Conservation (phyloP, 2,329 filamentous ascomycete species). For the Didymella pomorum region DNA sequence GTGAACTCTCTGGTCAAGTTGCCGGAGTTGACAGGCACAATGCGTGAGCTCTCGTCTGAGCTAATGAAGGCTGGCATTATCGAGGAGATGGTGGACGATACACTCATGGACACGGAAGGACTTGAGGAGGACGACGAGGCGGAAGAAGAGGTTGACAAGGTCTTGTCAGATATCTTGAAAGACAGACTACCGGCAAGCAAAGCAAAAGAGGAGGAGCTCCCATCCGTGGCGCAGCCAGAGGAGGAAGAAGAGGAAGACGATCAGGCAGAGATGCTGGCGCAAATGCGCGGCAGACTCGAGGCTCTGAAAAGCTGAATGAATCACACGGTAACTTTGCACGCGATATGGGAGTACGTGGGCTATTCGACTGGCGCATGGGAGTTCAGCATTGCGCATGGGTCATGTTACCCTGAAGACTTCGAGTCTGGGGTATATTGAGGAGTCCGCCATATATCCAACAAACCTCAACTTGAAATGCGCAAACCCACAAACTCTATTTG, state of each 20-base stretch:
- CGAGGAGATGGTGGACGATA: conserved; percentile 95
- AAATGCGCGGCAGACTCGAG: conserved; percentile 92
- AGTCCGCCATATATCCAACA: not conserved
- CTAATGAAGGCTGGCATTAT: conserved; percentile 95
- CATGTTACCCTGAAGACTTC: not conserved
- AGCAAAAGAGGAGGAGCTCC: conserved; percentile 61
- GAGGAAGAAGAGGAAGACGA: conserved; percentile 83
- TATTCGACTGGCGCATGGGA: not conserved
- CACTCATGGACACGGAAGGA: conserved; percentile 72
- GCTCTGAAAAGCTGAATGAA: conserved; percentile 79
- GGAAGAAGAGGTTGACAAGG: conserved; percentile 82
- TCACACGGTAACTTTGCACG: not conserved
- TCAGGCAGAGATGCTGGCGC: conserved; percentile 87
- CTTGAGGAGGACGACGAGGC: conserved; percentile 79
- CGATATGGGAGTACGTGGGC: not conserved
- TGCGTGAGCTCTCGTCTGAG: conserved; percentile 86
- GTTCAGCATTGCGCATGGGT: conserved; percentile 1
- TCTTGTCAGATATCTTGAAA: conserved; percentile 88
- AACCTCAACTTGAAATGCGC: not conserved
- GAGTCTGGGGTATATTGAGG: conserved; percentile 15
- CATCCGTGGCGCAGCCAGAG: conserved; percentile 64
- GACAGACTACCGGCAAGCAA: conserved; percentile 76
- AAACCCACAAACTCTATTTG: conserved; percentile 1
- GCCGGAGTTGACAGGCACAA: conserved; percentile 86
- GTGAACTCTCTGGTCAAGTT: conserved; percentile 86